Percentiles rank a stretch among this genome's conserved stretches.
phyloP scores from a whole-genome alignment of 169 alveolate genomes.

The Plasmodium gallinaceum region DNA sequence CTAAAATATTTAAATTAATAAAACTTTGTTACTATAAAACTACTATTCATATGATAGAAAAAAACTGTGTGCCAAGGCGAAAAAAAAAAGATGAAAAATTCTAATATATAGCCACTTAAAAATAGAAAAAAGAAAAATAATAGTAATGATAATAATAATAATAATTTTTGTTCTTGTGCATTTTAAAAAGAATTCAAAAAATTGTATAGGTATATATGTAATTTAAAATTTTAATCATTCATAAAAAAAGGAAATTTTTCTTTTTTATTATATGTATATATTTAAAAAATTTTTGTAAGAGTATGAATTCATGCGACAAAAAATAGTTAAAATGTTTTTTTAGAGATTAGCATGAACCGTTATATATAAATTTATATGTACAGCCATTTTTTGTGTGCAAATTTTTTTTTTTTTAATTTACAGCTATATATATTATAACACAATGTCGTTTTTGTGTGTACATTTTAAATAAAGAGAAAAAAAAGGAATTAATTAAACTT shows the following conservation, averaged over 20 bases:
- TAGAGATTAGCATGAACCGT: constrained; percentile 52
- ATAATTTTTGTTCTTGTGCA: neutral
- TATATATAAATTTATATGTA: constrained; percentile 39
- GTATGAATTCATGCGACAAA: constrained; percentile 14
- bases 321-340: constrained; percentile 17
- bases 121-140: too few relatives aligned
- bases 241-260: constrained; percentile 1
- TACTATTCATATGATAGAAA: too few relatives aligned
- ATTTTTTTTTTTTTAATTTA: constrained; percentile 63
- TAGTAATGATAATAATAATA: too few relatives aligned
- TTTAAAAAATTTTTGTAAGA: constrained; percentile 9
- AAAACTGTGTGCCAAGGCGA: too few relatives aligned
- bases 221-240: neutral
- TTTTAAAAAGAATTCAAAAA: neutral
- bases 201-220: constrained; percentile 3
- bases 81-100: too few relatives aligned
- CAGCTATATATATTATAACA: constrained; percentile 45
- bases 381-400: constrained; percentile 53
- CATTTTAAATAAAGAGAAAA: constrained; percentile 47
- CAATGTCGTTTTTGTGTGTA: constrained; percentile 78
- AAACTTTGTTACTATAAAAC: neutral
- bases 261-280: neutral
- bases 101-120: too few relatives aligned
- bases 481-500: constrained; percentile 13
- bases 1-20: too few relatives aligned